These are phyloP conservation scores for Eucommia ulmoides DNA, from an alignment of 257 asterid species.

Conservation along the genomic window DNA sequence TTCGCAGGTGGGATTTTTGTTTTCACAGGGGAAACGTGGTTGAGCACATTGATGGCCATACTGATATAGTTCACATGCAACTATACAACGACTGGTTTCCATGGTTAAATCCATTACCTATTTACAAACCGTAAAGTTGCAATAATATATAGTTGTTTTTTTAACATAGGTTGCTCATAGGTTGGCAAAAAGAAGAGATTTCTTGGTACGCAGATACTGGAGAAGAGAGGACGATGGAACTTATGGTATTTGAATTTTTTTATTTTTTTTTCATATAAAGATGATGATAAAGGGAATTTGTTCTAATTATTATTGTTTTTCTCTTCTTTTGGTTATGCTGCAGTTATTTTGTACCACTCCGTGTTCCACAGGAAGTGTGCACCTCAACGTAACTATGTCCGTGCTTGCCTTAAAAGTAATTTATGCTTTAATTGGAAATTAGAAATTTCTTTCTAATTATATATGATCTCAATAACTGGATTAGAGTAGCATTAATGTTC, in stretches of 20 bases:
- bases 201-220: slow-evolving; percentile 83
- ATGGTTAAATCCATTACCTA: slow-evolving; percentile 36
- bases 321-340: slow-evolving; percentile 9
- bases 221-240: slow-evolving; percentile 96
- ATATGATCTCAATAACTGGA: not conserved
- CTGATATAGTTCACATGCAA: slow-evolving; percentile 71
- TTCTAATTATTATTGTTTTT: not conserved
- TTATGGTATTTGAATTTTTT: slow-evolving; percentile 40
- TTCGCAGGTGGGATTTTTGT: slow-evolving; percentile 88
- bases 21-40: slow-evolving; percentile 59
- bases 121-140: not conserved
- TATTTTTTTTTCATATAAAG: not conserved
- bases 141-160: slow-evolving; percentile 7
- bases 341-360: slow-evolving; percentile 85
- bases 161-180: slow-evolving; percentile 26
- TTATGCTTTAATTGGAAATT: slow-evolving; percentile 31
- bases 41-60: slow-evolving; percentile 89
- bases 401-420: slow-evolving; percentile 88
- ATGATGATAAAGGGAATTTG: not conserved
- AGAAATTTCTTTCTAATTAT: not conserved
- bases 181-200: slow-evolving; percentile 79
- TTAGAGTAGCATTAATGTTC: slow-evolving; percentile 1
- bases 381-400: slow-evolving; percentile 67
- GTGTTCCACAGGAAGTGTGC: slow-evolving; percentile 68
- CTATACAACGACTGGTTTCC: slow-evolving; percentile 80